Evolutionary conservation across 331 rosid species (phyloP).

Genomic region (Dryas integrifolia): DNA sequence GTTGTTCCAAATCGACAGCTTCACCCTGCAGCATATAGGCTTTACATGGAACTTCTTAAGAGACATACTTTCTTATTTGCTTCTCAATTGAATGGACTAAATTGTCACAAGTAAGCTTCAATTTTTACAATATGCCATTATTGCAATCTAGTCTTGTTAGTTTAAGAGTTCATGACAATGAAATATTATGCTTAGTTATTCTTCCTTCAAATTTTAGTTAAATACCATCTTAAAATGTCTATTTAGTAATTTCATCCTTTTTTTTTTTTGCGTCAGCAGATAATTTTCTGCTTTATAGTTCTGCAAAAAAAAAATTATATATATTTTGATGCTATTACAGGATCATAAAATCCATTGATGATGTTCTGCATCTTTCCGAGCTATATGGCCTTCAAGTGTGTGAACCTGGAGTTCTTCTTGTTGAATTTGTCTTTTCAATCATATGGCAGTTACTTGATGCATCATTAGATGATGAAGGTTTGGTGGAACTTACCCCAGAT

Average conservation of each 20-base stretch:
- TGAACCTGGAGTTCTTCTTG: conserved; percentile 69
- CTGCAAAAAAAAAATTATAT: neutral
- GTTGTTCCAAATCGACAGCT: conserved; percentile 61
- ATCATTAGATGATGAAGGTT: conserved; percentile 71
- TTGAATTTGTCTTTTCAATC: conserved; percentile 63
- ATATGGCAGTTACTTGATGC: conserved; percentile 79
- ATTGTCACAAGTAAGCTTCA: conserved; percentile 53
- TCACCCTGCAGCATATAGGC: conserved; percentile 72
- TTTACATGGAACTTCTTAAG: conserved; percentile 71
- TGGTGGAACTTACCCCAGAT: conserved; percentile 57
- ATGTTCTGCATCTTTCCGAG: conserved; percentile 55
- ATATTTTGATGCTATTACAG: conserved; percentile 49
- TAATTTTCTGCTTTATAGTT: neutral
- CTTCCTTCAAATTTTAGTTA: neutral
- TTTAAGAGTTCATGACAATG: neutral
- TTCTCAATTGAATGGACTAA: conserved; percentile 44
- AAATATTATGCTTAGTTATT: neutral
- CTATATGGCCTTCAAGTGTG: conserved; percentile 38
- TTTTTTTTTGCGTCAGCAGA: neutral
- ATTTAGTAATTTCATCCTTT: neutral
- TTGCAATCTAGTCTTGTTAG: neutral
- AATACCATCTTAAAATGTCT: neutral
- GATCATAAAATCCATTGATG: conserved; percentile 61
- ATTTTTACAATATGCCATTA: neutral
- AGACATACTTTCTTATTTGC: conserved; percentile 56